Evolutionary conservation across 345 rosid genomes (phyloP), one percentile per base, ranked within the genome.

Genomic region (Brassica rapa): DNA sequence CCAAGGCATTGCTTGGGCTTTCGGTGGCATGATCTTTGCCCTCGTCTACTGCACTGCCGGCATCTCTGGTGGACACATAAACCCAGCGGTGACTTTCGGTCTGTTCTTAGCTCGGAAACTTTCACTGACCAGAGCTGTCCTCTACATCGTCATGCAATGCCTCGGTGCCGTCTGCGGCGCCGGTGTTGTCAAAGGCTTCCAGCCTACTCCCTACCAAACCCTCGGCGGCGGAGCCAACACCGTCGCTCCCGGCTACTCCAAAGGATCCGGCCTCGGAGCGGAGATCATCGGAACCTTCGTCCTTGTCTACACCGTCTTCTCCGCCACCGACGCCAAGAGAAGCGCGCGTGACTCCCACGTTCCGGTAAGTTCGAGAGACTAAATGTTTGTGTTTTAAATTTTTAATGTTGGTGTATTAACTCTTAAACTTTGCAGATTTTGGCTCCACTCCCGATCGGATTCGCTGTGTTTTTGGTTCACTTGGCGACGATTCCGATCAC

Each of bases 401-500:
- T 19, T 19, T 19, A 19, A 14, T 6, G 8, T 68, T 14, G 27
- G 25, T 25, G 39, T 27, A 30, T 64, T 9, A 16, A 53, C 6
- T n/a, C 51, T 23, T 21, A 4, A 19, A 5, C 53, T 35, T 57
- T 71, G 71, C 75, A 89, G 92, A 87, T 89, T 23, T 76, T 89
- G 87, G 92, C 92, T 6, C 92, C 92, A 4, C 72, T 87, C 23
- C 89, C 90, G 8, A 88, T 88, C 5, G 92, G 92, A 62, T 88
- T 88, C 72, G 92, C 92, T 5, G 92, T 88, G 78, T 88, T 88
- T 70, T 76, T 88, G 87, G 92, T 88, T 29, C 92, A 88, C 82
- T 79, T 88, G 81, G 92, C 92, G 14, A 88, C 92, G 8, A 88
- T 88, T 75, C 92, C 92, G 0, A 83, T 88, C 21, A 88, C 91